phyloP scores from a whole-genome alignment of 768 basidiomycete species.

The Mycena floridula region DNA sequence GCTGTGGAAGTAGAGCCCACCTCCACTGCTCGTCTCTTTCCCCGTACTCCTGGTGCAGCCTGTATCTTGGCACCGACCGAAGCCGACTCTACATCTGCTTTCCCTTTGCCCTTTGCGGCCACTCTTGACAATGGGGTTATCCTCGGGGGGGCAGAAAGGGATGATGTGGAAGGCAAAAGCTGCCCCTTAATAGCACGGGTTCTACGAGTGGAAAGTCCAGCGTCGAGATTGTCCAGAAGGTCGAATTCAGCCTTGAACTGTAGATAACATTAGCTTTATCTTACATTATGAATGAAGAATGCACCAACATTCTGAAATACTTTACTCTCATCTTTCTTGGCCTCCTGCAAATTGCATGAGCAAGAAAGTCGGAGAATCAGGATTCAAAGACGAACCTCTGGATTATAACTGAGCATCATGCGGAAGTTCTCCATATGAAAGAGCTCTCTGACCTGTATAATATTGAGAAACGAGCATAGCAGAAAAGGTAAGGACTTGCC shows the following conservation, averaged over 20 bases:
- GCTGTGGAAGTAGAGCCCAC: no score
- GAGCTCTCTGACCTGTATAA: constrained; percentile 66
- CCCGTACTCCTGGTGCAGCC: constrained; percentile 57
- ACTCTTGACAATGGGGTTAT: no score
- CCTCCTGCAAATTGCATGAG: constrained; percentile 35
- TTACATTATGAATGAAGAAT: constrained; percentile 1
- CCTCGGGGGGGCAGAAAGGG: no score
- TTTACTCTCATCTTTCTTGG: constrained; percentile 63
- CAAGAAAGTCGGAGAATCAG: neutral
- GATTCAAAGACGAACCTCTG: constrained; percentile 36
- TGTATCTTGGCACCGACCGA: no score
- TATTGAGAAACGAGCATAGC: neutral
- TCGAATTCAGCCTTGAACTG: constrained; percentile 62
- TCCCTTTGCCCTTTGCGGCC: no score
- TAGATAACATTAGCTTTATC: no score
- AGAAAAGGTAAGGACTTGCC: constrained; percentile 41
- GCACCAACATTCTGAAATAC: constrained; percentile 69
- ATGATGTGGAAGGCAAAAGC: no score
- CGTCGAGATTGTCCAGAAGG: constrained; percentile 42
- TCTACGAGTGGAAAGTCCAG: constrained; percentile 32
- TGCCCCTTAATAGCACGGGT: no score
- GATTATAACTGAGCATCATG: constrained; percentile 72
- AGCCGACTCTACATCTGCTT: no score
- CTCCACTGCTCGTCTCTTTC: no score
- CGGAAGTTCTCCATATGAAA: constrained; percentile 87